A percentile compares a stretch with the other conserved stretches of the same genome.
These are phyloP conservation scores for Penicillium griseofulvum DNA, from an alignment of 2,329 filamentous ascomycete species.

Conservation along the genomic window DNA sequence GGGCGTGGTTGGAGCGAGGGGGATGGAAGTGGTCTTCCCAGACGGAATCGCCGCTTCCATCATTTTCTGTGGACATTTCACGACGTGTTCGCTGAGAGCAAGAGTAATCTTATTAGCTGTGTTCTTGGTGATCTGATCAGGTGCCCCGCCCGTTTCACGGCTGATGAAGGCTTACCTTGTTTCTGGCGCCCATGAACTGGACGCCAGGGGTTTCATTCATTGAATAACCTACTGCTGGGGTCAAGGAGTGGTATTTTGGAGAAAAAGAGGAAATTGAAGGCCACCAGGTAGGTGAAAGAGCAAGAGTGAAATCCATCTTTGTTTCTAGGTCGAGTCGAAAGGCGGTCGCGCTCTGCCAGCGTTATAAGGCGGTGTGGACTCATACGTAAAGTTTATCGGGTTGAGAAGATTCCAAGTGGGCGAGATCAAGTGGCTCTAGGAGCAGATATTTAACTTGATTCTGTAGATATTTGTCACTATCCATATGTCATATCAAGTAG, in stretches of 20 bases:
- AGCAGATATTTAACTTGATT: neutral
- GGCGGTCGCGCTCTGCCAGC: neutral
- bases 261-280: conserved; percentile 1
- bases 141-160: conserved; percentile 26
- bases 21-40: conserved; percentile 28
- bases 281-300: neutral
- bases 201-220: conserved; percentile 41
- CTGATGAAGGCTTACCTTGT: conserved; percentile 34
- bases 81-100: conserved; percentile 32
- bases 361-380: neutral
- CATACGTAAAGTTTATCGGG: neutral
- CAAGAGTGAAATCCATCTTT: conserved; percentile 5
- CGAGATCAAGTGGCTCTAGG: neutral
- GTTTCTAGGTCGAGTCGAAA: conserved; percentile 7
- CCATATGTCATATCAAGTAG: no score
- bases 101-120: conserved; percentile 18
- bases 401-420: neutral
- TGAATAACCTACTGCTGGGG: conserved; percentile 6
- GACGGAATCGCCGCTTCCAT: conserved; percentile 24
- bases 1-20: conserved; percentile 18
- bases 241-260: neutral
- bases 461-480: neutral
- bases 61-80: conserved; percentile 37
- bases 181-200: conserved; percentile 38
- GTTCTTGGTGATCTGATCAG: conserved; percentile 4